phyloP scores from a whole-genome alignment of 257 asterid genomes.

The Lantana camara region DNA sequence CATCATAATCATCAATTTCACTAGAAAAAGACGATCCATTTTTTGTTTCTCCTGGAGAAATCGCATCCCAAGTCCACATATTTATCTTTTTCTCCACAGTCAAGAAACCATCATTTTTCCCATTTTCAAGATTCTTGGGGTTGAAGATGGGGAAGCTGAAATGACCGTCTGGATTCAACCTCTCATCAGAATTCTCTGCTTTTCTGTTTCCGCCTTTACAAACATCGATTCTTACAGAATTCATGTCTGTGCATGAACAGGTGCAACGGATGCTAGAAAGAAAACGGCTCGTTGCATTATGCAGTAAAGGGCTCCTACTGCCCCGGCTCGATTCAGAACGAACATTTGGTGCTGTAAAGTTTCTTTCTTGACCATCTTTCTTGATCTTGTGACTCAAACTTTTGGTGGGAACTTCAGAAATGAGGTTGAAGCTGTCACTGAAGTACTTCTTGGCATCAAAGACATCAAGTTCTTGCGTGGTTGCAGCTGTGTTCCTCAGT shows the following conservation, averaged over 20 bases:
- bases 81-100: slow-evolving; percentile 34
- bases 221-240: slow-evolving; percentile 40
- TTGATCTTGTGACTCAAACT: background rate
- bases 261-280: slow-evolving; percentile 41
- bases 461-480: slow-evolving; percentile 45
- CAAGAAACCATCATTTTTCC: slow-evolving; percentile 20
- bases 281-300: slow-evolving; percentile 26
- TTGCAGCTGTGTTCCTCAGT: slow-evolving; percentile 31
- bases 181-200: background rate
- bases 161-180: background rate
- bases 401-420: slow-evolving; percentile 16
- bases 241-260: slow-evolving; percentile 46
- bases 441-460: slow-evolving; percentile 58
- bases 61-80: slow-evolving; percentile 46
- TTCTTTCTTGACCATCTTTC: slow-evolving; percentile 12
- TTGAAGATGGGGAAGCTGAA: slow-evolving; percentile 23
- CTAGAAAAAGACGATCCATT: slow-evolving; percentile 23
- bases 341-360: slow-evolving; percentile 35
- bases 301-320: slow-evolving; percentile 40
- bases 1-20: slow-evolving; percentile 24
- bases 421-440: slow-evolving; percentile 34
- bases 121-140: slow-evolving; percentile 2
- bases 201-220: slow-evolving; percentile 12
- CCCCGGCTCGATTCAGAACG: slow-evolving; percentile 56
- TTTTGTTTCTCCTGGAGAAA: slow-evolving; percentile 25